These are phyloP conservation scores for Podospora pseudopauciseta DNA, from an alignment of 495 filamentous ascomycete genomes.

Conservation along the genomic window DNA sequence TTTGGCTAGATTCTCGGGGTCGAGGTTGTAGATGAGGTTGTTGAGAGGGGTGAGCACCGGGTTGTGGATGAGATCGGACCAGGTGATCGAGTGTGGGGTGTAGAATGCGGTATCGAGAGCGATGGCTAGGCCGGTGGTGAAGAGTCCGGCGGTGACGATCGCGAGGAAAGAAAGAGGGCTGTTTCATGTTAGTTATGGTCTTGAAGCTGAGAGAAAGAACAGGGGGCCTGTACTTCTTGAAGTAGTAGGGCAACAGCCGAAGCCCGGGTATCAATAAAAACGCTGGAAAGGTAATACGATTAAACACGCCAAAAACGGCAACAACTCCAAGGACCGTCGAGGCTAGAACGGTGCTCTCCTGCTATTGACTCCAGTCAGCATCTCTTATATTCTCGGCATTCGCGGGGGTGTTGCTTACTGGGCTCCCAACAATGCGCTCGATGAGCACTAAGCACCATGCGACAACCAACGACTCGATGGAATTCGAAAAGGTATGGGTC, in stretches of 20 bases:
- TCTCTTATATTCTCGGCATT: neutral
- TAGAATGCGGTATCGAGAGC: slow-evolving; percentile 83
- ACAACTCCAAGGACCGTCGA: slow-evolving; percentile 74
- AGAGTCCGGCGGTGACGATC: slow-evolving; percentile 55
- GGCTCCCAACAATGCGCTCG: slow-evolving; percentile 71
- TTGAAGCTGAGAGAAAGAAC: neutral
- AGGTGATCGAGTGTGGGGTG: slow-evolving; percentile 50
- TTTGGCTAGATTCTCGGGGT: slow-evolving; percentile 70
- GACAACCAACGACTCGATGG: slow-evolving; percentile 87
- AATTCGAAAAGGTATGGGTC: slow-evolving; percentile 98
- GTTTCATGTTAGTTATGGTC: slow-evolving; percentile 24
- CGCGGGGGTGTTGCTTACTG: slow-evolving; percentile 47
- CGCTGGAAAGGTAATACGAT: slow-evolving; percentile 93
- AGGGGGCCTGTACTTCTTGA: slow-evolving; percentile 59
- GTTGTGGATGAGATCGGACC: slow-evolving; percentile 51
- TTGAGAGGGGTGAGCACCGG: slow-evolving; percentile 87
- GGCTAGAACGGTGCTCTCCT: slow-evolving; percentile 69
- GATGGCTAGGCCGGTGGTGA: slow-evolving; percentile 68
- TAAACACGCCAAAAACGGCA: slow-evolving; percentile 82
- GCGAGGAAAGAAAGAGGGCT: slow-evolving; percentile 68
- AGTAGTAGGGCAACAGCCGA: slow-evolving; percentile 78
- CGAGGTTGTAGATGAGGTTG: slow-evolving; percentile 83
- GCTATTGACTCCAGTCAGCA: slow-evolving; percentile 36
- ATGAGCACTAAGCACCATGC: slow-evolving; percentile 89
- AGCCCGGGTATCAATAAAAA: slow-evolving; percentile 79